Evolutionary conservation across 371 early-diverging fungal genomes (phyloP), one percentile per base, ranked within the genome.

Genomic region (Blakeslea trispora): DNA sequence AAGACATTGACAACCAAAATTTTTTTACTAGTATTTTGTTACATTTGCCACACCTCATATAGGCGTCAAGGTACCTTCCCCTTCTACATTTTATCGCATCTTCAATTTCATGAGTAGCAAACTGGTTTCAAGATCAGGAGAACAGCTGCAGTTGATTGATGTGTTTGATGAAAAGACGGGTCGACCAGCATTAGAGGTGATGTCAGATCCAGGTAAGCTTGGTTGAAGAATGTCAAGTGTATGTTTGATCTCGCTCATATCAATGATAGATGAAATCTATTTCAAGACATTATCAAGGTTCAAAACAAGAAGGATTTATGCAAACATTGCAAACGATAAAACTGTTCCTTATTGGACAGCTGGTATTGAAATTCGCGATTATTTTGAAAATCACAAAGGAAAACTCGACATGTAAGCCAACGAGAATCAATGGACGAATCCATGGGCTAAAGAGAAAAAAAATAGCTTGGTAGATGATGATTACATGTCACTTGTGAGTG

Each of bases 41-140:
- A 88, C 92, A 1, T 83, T 91, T 70, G 92, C 92, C 0, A 83
- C 90, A 11, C 94, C 94, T 5, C 91, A 93, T 67, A 66, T 91
- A 35, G 92, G 94, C 0, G 83, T 81, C 14, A 64, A 74, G 2
- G 50, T 65, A 17, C 81, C 80, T 1, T 28, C 66, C 1, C 46
- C 44, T 15, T 57, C 68, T 5, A 41, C 57, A 0, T 62, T 64
- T 17, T 70, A 71, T 18, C 59, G 65, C 31, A 9, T 86, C 2
- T 86, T 82, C 59, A 86, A 86, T 59, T 75, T 62, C 42, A 18
- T 78, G 3, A 74, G 76, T 45, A 73, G 81, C 4, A 61, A 50
- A 7, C 58, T 85, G 51, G 59, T 85, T 34, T 81, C 84, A 34
- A 72, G 81, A 31, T 74, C 84, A 50, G 87, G 85, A 54, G 85